Evolutionary conservation across 805 yeast genomes (phyloP), one percentile per base, ranked within the genome.

Genomic region (Kodamaea laetipori): DNA sequence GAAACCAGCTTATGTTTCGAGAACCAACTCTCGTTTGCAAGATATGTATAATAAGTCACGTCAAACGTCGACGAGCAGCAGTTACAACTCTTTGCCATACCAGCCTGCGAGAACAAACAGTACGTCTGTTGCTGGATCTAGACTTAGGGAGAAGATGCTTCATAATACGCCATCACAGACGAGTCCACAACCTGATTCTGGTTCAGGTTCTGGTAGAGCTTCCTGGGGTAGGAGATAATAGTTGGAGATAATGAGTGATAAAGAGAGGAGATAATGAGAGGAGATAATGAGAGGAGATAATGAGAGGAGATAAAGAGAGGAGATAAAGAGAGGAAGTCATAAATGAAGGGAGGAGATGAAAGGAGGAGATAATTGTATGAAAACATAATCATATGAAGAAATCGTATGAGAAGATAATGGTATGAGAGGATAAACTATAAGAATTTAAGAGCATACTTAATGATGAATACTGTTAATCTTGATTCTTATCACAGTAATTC

Each of bases 31-130:
- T 39, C 49, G 67, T 26, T 57, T 71, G 37, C 69, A 64, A 51
- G 74, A 67, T 38, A 54, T 71, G 66, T 63, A 71, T 52, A 63
- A 69, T 45, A 61, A 60, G 47, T 66, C 74, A 6, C 53, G 72
- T 17, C 73, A 66, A 47, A 66, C 71, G 1, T 71, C 69, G 6
- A 52, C 65, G 2, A 67, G 67, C 4, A 52, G 64, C 3, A 66
- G 67, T 6, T 60, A 58, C 41, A 56, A 53, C 41, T 39, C 58
- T 5, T 50, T 48, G 38, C 51, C 55, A 1, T 42, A 33, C 26
- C 58, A 44, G 35, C 61, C 65, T 0, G 45, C 47, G 12, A 46
- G 68, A 35, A 38, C 55, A 24, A 63, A 63, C 46, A 56, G 64
- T 12, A 54, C 64, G 7, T 51, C 65, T 6, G 61, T 60, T 4